phyloP scores from a whole-genome alignment of 345 rosid genomes.

The Dipteronia dyeriana region DNA sequence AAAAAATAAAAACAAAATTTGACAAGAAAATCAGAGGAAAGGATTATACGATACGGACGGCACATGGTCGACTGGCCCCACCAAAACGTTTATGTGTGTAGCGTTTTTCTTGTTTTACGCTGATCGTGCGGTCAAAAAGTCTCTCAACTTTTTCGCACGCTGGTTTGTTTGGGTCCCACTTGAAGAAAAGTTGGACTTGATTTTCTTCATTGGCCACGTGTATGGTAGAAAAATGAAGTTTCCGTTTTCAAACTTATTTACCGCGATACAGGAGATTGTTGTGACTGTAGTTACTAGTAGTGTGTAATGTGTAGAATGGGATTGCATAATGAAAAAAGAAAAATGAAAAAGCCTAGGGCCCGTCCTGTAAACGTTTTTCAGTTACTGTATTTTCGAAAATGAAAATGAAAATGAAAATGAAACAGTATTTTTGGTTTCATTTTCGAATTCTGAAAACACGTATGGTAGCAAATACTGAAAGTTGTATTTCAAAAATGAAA shows the following conservation, averaged over 20 bases:
- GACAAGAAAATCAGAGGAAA: neutral
- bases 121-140: neutral
- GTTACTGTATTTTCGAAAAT: too few relatives aligned
- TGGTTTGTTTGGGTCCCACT: neutral
- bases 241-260: neutral
- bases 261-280: neutral
- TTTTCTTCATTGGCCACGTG: neutral
- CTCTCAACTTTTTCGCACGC: neutral
- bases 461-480: too few relatives aligned
- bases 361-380: too few relatives aligned
- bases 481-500: too few relatives aligned
- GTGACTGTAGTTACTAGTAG: neutral
- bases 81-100: neutral
- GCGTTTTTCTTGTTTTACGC: neutral
- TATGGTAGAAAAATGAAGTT: neutral
- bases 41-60: neutral
- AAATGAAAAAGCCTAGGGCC: too few relatives aligned
- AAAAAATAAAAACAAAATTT: too few relatives aligned
- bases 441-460: too few relatives aligned
- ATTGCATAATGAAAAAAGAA: neutral
- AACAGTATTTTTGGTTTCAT: too few relatives aligned
- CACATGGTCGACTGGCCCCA: slow-evolving; percentile 14
- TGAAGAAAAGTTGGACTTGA: neutral
- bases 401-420: too few relatives aligned
- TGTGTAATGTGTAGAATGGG: neutral